A percentile compares a stretch with the other conserved stretches of the same genome.
Conservation (phyloP, 2,329 filamentous ascomycete species). For the Teratosphaeria destructans region DNA sequence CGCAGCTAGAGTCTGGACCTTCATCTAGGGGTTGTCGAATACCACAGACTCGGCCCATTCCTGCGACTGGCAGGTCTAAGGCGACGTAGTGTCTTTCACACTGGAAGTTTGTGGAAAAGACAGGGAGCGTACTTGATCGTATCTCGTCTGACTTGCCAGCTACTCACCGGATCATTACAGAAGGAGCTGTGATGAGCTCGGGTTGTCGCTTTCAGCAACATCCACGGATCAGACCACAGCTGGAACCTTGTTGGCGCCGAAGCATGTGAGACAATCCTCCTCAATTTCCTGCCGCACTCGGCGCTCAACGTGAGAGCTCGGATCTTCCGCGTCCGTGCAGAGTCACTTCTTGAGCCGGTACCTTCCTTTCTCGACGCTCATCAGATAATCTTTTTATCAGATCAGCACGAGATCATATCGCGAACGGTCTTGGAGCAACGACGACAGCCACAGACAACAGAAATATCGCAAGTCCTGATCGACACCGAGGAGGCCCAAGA, state of each 20-base stretch:
- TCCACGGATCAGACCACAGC: background rate
- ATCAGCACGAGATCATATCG: background rate
- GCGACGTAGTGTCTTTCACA: background rate
- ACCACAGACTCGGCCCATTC: background rate
- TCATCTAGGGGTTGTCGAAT: background rate
- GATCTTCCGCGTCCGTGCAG: background rate
- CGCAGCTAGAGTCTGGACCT: background rate
- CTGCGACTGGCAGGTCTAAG: background rate
- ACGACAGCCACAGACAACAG: background rate
- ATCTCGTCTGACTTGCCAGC: background rate
- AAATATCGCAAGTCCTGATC: background rate
- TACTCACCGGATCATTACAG: background rate
- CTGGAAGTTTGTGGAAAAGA: background rate
- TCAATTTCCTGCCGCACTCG: background rate
- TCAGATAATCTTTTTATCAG: conserved; percentile 1
- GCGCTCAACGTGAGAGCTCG: background rate
- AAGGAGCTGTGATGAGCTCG: background rate
- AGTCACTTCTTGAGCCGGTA: background rate
- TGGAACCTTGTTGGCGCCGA: background rate
- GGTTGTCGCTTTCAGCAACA: background rate
- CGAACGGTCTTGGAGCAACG: background rate
- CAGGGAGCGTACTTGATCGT: background rate
- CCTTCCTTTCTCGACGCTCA: background rate
- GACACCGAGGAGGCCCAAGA: conserved; percentile 17
- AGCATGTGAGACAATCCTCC: background rate